Conservation (phyloP, 1,139 yeast species). For the Debaryomyces robertsiae region DNA sequence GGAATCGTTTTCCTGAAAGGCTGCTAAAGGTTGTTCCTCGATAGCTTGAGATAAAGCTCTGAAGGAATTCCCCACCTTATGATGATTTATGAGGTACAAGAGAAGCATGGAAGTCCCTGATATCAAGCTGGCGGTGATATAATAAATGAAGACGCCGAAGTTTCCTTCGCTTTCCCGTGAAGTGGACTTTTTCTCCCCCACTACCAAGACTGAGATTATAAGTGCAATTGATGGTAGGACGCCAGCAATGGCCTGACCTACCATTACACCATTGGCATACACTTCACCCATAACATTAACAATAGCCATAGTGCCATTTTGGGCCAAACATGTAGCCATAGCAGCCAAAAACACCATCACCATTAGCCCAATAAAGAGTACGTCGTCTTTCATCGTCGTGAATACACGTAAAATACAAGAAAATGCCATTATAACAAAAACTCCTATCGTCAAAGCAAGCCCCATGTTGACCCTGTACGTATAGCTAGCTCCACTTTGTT, state of each 20-base stretch:
- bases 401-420: slow-evolving; percentile 50
- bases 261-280: slow-evolving; percentile 86
- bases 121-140: slow-evolving; percentile 68
- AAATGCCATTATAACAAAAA: slow-evolving; percentile 56
- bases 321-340: slow-evolving; percentile 71
- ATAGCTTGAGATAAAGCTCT: slow-evolving; percentile 19
- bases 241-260: slow-evolving; percentile 94
- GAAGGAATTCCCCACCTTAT: slow-evolving; percentile 26
- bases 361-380: slow-evolving; percentile 55
- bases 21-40: slow-evolving; percentile 11
- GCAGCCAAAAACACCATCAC: slow-evolving; percentile 60
- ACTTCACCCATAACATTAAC: slow-evolving; percentile 77
- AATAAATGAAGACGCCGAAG: slow-evolving; percentile 62
- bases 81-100: slow-evolving; percentile 34
- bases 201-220: slow-evolving; percentile 56
- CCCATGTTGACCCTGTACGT: slow-evolving; percentile 61
- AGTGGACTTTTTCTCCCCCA: slow-evolving; percentile 31
- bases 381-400: slow-evolving; percentile 39
- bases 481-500: slow-evolving; percentile 68
- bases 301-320: slow-evolving; percentile 88
- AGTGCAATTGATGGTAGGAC: slow-evolving; percentile 83
- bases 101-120: slow-evolving; percentile 50
- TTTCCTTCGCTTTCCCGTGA: slow-evolving; percentile 33
- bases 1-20: slow-evolving; percentile 12
- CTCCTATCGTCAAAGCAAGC: slow-evolving; percentile 54